Percentiles rank a stretch among this genome's conserved stretches.
phyloP scores from a whole-genome alignment of 768 basidiomycete genomes.

The Mrakia gelida region DNA sequence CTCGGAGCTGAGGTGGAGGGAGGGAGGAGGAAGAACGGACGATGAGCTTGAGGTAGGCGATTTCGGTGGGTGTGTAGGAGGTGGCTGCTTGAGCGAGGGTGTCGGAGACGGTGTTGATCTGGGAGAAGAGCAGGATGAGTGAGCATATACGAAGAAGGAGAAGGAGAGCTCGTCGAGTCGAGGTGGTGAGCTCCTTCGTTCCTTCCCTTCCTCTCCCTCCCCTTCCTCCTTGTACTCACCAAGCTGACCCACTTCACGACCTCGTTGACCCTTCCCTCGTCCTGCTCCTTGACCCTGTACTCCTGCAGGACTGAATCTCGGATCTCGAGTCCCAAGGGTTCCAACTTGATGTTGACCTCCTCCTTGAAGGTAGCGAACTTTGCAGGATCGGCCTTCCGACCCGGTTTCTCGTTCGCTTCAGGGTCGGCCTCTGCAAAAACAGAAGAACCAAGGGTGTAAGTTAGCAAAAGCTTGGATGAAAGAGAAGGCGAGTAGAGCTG shows the following conservation, averaged over 20 bases:
- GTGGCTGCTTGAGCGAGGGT: slow-evolving; percentile 79
- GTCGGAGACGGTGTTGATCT: slow-evolving; percentile 79
- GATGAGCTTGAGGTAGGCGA: slow-evolving; percentile 76
- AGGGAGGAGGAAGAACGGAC: slow-evolving; percentile 49
- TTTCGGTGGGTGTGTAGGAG: slow-evolving; percentile 72
- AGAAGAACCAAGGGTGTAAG: background rate
- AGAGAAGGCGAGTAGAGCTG: background rate
- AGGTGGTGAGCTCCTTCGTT: background rate
- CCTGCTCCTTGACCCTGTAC: background rate
- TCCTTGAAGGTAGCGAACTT: slow-evolving; percentile 1
- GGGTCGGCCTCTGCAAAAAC: background rate
- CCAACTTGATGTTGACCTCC: slow-evolving; percentile 58
- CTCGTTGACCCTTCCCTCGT: too few species aligned
- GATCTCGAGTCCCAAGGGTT: slow-evolving; percentile 70
- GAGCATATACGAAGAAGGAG: background rate
- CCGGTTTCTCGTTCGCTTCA: background rate
- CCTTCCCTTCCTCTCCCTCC: too few species aligned
- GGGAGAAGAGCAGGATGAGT: background rate
- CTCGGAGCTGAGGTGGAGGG: background rate
- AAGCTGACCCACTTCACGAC: too few species aligned
- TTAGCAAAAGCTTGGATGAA: background rate
- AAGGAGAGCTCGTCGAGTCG: background rate
- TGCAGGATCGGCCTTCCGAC: background rate
- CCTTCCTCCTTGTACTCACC: too few species aligned
- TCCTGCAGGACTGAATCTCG: slow-evolving; percentile 37